A percentile compares a stretch with the other conserved stretches of the same genome.
Evolutionary conservation across 1,139 yeast genomes (phyloP).

Genomic region (Debaryomyces singareniensis): DNA sequence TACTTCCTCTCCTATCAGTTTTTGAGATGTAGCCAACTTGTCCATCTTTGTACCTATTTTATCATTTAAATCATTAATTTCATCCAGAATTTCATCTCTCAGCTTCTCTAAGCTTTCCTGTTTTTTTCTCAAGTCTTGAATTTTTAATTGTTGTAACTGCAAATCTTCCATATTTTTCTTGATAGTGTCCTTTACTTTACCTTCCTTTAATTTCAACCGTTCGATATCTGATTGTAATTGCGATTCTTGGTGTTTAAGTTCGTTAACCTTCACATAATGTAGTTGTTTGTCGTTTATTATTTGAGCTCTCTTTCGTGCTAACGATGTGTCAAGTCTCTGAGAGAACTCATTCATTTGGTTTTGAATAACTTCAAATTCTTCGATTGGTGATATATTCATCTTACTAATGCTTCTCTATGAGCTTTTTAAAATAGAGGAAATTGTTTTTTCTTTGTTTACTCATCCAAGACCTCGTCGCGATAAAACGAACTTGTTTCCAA

Average conservation of each 20-base stretch:
- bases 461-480: too few species aligned
- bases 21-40: slow-evolving; percentile 14
- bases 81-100: slow-evolving; percentile 15
- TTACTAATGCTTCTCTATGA: background rate
- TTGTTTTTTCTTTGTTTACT: background rate
- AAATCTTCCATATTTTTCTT: slow-evolving; percentile 12
- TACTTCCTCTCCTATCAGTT: slow-evolving; percentile 18
- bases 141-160: slow-evolving; percentile 21
- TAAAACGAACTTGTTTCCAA: too few species aligned
- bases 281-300: slow-evolving; percentile 24
- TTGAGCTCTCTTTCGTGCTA: slow-evolving; percentile 20
- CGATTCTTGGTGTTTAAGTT: slow-evolving; percentile 21
- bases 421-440: background rate
- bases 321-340: slow-evolving; percentile 16
- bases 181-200: slow-evolving; percentile 15
- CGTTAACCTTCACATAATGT: slow-evolving; percentile 21
- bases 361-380: slow-evolving; percentile 21
- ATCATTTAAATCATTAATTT: slow-evolving; percentile 16
- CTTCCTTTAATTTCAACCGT: slow-evolving; percentile 13
- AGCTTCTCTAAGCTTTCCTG: slow-evolving; percentile 13
- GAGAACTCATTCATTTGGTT: slow-evolving; percentile 26
- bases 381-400: slow-evolving; percentile 8
- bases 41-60: slow-evolving; percentile 14
- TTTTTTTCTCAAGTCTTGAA: slow-evolving; percentile 16
- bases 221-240: slow-evolving; percentile 19